Base-by-base conservation (phyloP, 139 green algal species). In the Limnomonas spitsbergensis region DNA sequence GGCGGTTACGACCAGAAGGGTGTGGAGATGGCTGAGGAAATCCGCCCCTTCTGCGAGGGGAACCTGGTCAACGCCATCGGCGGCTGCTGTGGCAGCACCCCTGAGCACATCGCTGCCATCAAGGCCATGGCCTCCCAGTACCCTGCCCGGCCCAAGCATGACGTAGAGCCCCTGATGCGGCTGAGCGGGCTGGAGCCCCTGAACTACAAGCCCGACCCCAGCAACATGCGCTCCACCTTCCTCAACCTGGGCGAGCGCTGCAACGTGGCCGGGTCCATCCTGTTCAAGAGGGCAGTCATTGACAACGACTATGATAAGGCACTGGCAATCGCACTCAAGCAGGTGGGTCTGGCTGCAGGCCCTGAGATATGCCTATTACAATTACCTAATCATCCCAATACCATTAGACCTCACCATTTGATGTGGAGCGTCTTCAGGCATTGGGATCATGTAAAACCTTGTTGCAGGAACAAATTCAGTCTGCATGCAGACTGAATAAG, bases 221-320 rank as follows among this genome's bases (percentile, higher is more conserved):
- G 75, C 40, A 89, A 94, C 87, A 90, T 93, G 88, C 89, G 94
- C n/a, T 72, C 80, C 40, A 97, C 90, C 9, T 99, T 99, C 88
- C 83, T 99, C 32, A 97, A 94, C 81, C 86, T 99, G 56, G 95
- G 95, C 40, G 95, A 99, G 91, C 91, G 95, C 37, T 98, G 95
- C 94, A 99, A 99, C 81, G 94, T 99, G 68, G 95, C 95, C 1
- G 95, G 95, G 27, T 96, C 90, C 40, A 93, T 85, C 29, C 86
- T 98, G 40, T 99, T 95, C 92, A 98, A 98, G 92, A 98, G 97
- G 91, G 94, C 94, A 40, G 95, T 98, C 73, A 85, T 98, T 69
- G 90, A 95, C 42, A 92, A 91, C 40, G 89, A 99, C 83, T 98
- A 92, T 66, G 95, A 99, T 78, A 98, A 97, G 86, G 95, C 95